phyloP scores from a whole-genome alignment of 2,329 filamentous ascomycete genomes.

The Ascochyta rabiei region DNA sequence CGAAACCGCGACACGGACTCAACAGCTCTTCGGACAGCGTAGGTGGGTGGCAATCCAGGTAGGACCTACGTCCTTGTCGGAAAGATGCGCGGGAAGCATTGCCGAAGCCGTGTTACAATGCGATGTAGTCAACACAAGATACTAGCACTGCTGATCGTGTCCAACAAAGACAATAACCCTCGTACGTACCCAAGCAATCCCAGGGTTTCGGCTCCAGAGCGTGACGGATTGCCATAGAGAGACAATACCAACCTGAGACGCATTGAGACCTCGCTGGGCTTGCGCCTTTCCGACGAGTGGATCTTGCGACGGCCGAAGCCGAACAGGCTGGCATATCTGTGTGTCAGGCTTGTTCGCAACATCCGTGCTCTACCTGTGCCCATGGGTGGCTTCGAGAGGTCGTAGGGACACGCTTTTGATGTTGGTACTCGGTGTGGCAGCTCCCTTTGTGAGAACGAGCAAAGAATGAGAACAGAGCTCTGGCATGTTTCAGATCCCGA shows the following conservation, averaged over 20 bases:
- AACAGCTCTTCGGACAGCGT: constrained; percentile 46
- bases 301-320: constrained; percentile 44
- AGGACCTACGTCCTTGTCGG: constrained; percentile 48
- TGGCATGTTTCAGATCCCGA: constrained; percentile 54
- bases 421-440: constrained; percentile 47
- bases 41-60: constrained; percentile 53
- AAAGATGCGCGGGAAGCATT: constrained; percentile 58
- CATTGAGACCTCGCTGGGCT: constrained; percentile 60
- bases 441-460: constrained; percentile 26
- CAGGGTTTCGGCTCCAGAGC: constrained; percentile 44
- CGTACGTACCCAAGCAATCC: constrained; percentile 14
- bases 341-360: constrained; percentile 49
- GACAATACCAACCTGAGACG: constrained; percentile 41
- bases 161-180: constrained; percentile 29
- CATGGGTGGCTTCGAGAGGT: constrained; percentile 37
- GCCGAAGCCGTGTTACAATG: constrained; percentile 24
- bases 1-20: constrained; percentile 58
- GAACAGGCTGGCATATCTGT: constrained; percentile 50
- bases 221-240: constrained; percentile 42
- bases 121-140: constrained; percentile 23
- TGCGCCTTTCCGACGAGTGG: constrained; percentile 66
- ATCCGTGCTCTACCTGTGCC: constrained; percentile 47
- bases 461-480: constrained; percentile 3
- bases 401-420: constrained; percentile 34
- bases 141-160: constrained; percentile 33